Evolutionary conservation across 768 basidiomycete species (phyloP).

Genomic region (Hypholoma fasciculare): DNA sequence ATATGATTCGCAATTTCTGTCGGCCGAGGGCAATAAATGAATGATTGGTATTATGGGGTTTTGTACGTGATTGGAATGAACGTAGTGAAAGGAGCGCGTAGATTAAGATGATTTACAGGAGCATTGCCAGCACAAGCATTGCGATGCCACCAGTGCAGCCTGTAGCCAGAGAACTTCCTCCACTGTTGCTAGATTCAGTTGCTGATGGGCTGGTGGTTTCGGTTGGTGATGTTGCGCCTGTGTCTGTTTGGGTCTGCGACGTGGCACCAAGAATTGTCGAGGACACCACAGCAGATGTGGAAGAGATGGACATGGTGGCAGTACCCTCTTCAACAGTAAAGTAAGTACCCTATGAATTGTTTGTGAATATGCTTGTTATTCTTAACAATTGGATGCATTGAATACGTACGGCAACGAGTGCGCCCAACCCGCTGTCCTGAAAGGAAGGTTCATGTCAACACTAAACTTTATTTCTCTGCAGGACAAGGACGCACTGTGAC

Average conservation of each 20-base stretch:
- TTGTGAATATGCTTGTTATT: no score
- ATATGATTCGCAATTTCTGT: no score
- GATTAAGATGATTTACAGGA: not conserved
- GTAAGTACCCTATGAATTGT: conserved; percentile 55
- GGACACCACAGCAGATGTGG: conserved; percentile 67
- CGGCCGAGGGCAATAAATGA: not conserved
- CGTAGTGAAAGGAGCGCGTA: not conserved
- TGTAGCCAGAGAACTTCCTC: not conserved
- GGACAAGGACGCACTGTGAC: conserved; percentile 43
- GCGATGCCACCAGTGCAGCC: not conserved
- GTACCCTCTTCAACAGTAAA: conserved; percentile 73
- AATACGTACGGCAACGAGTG: conserved; percentile 54
- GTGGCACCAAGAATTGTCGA: conserved; percentile 44
- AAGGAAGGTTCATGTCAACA: conserved; percentile 2
- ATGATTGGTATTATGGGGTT: not conserved
- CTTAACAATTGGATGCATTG: not conserved
- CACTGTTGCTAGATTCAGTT: not conserved
- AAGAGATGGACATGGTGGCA: conserved; percentile 46
- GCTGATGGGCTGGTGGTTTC: not conserved
- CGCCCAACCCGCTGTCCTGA: conserved; percentile 56
- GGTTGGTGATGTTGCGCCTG: not conserved
- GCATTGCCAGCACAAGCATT: not conserved
- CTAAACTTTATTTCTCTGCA: not conserved
- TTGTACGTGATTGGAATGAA: not conserved
- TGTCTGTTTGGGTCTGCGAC: not conserved